phyloP scores from a whole-genome alignment of 106 monocot genomes.

The Platanthera guangdongensis region DNA sequence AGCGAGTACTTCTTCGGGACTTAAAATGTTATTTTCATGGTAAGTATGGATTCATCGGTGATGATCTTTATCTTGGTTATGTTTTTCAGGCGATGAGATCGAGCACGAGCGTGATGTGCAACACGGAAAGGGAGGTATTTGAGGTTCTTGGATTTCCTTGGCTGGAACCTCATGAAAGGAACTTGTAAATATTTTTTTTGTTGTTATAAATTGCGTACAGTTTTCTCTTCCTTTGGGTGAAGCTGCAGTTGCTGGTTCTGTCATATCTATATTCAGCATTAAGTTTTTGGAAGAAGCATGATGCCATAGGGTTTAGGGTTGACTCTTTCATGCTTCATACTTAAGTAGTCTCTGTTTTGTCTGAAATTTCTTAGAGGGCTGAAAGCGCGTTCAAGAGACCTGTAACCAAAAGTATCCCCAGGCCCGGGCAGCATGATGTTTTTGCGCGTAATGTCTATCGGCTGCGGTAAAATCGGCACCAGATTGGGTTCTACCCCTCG shows the following conservation, averaged over 20 bases:
- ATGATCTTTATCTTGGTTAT: background rate
- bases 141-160: conserved; percentile 91
- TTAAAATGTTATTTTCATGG: background rate
- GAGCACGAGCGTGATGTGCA: conserved; percentile 40
- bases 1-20: conserved; percentile 35
- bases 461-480: no score
- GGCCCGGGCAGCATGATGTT: no score
- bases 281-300: no score
- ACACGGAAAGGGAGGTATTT: conserved; percentile 81
- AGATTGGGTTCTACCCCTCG: no score
- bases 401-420: no score
- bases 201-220: background rate
- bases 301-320: no score
- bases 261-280: no score
- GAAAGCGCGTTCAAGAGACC: no score
- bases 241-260: background rate
- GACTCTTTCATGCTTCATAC: no score
- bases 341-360: no score
- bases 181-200: conserved; percentile 41
- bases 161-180: conserved; percentile 94
- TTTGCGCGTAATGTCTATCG: no score
- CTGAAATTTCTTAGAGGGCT: no score
- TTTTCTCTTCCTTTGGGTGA: background rate
- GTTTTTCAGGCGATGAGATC: conserved; percentile 48
- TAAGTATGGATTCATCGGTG: background rate